A percentile compares a stretch with the other conserved stretches of the same genome.
Evolutionary conservation across 2,329 filamentous ascomycete species (phyloP).

Genomic region (Didymosphaeria variabile): DNA sequence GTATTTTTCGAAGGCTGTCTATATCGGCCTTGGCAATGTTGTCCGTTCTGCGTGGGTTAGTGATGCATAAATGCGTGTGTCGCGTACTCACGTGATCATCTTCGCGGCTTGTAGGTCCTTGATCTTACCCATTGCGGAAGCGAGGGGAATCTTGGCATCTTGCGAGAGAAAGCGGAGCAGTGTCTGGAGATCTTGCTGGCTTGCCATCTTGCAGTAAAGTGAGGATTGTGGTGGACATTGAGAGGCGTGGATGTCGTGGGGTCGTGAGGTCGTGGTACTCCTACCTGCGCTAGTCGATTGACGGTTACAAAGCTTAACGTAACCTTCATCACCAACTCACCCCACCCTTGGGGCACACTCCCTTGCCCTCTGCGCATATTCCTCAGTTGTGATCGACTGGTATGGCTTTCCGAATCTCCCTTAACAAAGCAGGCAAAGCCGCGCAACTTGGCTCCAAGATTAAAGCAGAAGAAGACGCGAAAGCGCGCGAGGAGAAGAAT

Average conservation of each 20-base stretch:
- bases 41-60: constrained; percentile 49
- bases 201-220: constrained; percentile 37
- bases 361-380: neutral
- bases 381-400: neutral
- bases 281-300: neutral
- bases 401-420: constrained; percentile 44
- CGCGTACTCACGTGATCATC: constrained; percentile 60
- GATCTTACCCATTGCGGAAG: constrained; percentile 63
- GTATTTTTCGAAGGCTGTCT: constrained; percentile 53
- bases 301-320: neutral
- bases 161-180: constrained; percentile 67
- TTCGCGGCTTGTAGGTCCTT: constrained; percentile 62
- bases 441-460: constrained; percentile 34
- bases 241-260: constrained; percentile 6
- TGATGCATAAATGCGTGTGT: constrained; percentile 23
- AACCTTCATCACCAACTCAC: neutral
- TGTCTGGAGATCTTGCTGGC: constrained; percentile 52
- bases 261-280: neutral
- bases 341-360: neutral
- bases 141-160: constrained; percentile 65
- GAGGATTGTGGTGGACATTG: neutral
- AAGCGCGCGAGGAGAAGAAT: constrained; percentile 42
- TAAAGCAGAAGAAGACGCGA: constrained; percentile 43
- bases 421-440: constrained; percentile 38
- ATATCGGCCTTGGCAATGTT: constrained; percentile 60